Base-by-base conservation (phyloP, 2,329 filamentous ascomycete genomes). In the Bretziella fagacearum region DNA sequence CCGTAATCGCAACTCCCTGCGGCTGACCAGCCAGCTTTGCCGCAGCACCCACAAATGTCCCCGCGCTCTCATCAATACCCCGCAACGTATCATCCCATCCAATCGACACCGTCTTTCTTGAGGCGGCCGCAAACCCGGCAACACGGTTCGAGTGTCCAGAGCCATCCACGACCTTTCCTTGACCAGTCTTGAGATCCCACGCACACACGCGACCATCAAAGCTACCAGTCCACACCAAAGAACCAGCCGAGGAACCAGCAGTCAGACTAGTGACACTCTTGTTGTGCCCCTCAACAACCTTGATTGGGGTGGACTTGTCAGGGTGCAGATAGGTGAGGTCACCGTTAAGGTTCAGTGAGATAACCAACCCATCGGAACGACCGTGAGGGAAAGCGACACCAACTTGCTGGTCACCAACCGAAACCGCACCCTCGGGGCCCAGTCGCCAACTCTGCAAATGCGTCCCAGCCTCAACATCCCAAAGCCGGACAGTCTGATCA, bases 31-130 rank as follows among this genome's bases (percentile, higher is more conserved):
- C 69, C 17, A 93, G 71, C 57, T 81, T 79, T 26, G 71, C 64
- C 1, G 75, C 68, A 43, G 71, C 69, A 47, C 82, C 84, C 4
- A 79, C 70, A 60, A 93, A 95, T 0, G 79, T 83, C 56, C 77
- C 80, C 45, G 79, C 75, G 1, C 77, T 71, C 50, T 81, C 71
- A 53, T 93, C 86, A 29, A 93, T 71, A 36, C 74, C 80, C 52
- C 86, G 80, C 29, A 96, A 68, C 1, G 80, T 85, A 60, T 98
- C 91, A 58, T 98, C 91, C 91, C 89, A 98, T 53, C 80, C 87
- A 46, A 89, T 82, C 56, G 80, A 89, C 64, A 84, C 87, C n/a
- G 85, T 74, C 53, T 77, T 72, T 27, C 77, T 73, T 2, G 67
- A 59, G 6, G 67, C 66, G 1, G 75, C 65, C 2, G 79, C 67